phyloP scores from a whole-genome alignment of 1,139 yeast genomes.

The Candida sojae region DNA sequence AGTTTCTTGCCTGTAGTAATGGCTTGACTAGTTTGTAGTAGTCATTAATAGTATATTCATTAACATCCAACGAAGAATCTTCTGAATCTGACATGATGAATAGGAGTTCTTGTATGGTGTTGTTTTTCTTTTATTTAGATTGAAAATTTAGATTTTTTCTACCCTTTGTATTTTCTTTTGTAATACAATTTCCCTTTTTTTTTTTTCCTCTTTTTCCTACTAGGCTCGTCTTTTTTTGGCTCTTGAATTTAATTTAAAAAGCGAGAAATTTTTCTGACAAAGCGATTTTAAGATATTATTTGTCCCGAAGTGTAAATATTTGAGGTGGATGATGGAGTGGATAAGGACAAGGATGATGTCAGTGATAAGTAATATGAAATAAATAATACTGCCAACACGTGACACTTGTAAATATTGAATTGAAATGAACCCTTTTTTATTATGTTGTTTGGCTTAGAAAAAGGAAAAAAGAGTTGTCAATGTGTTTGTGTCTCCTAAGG shows the following conservation, averaged over 20 bases:
- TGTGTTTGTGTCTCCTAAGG: neutral
- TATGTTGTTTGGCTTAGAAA: too few species aligned
- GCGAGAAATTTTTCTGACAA: slow-evolving; percentile 1
- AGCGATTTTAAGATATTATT: neutral
- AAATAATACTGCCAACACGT: too few species aligned
- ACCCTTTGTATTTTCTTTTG: neutral
- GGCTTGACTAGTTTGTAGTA: slow-evolving; percentile 23
- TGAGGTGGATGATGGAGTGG: neutral
- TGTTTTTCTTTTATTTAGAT: neutral
- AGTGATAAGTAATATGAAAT: neutral
- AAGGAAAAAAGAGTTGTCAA: neutral
- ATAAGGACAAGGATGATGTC: neutral
- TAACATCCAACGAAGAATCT: slow-evolving; percentile 15
- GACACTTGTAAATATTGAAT: too few species aligned
- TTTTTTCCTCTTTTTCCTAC: neutral
- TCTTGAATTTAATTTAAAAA: neutral
- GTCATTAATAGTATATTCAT: slow-evolving; percentile 23
- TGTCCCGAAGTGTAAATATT: neutral
- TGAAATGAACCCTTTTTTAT: too few species aligned
- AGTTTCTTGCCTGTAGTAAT: slow-evolving; percentile 20
- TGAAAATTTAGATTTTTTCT: neutral
- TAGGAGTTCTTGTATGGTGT: neutral
- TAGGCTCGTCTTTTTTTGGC: too few species aligned
- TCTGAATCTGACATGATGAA: slow-evolving; percentile 16
- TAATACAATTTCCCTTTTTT: neutral